Base-by-base conservation (phyloP, 169 alveolate genomes). In the Cryptosporidium bovis region DNA sequence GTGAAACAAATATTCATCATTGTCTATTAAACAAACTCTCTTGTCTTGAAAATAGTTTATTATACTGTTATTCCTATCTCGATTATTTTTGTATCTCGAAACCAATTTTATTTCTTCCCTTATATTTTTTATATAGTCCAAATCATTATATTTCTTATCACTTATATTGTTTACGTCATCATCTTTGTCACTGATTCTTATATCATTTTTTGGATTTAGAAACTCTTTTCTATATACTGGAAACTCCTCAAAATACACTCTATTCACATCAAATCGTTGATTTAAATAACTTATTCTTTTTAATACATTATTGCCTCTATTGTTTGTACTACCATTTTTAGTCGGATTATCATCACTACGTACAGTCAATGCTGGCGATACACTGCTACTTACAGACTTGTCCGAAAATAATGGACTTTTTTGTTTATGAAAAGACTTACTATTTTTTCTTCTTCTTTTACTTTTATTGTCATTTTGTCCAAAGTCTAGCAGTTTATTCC, bases 221-320 rank as follows among this genome's bases (percentile, higher is more conserved):
- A 40, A 44, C 87, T 69, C 67, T 16, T 60, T 77, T 20, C 71
- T 58, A 60, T 77, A 77, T 77, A 77, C 20, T 44, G 87, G 87
- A 18, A 77, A 77, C 16, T 62, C 71, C 16, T 77, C 87, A 77
- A 77, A 77, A 77, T 58, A 77, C 34, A 77, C 51, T 24, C 87
- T 6, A 44, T 77, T 77, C 1, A 56, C n/a, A n/a, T 46, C 71
- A 62, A 77, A 77, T n/a, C 40, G 40, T n/a, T 29, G 40, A 18
- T 8, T 71, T 29, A 46, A 71, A 5, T 71, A 40, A 8, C 10
- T 40, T 8, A 6, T 3, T 40, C 48, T 40, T 40, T 40, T 40
- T 8, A 40, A 40, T 40, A 1, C 48, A 40, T 40, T 40, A 8
- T 40, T 40, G 48, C 48, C 1, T 40, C 48, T 40, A 40, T 40